phyloP scores from a whole-genome alignment of 495 filamentous ascomycete genomes.

The Podospora australis region DNA sequence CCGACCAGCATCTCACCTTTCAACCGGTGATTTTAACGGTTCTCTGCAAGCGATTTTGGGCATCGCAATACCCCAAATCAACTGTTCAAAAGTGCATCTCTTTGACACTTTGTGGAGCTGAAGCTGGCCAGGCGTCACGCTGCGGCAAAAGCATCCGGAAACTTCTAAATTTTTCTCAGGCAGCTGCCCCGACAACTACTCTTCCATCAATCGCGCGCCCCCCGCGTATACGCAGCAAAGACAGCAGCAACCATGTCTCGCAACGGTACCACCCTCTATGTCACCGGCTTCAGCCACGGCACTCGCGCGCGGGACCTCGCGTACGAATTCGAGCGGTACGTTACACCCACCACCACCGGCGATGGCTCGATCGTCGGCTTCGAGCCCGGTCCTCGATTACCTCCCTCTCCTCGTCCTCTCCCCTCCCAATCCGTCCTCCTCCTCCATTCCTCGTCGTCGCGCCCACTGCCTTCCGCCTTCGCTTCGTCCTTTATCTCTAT shows the following conservation, averaged over 20 bases:
- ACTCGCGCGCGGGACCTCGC: constrained; percentile 99
- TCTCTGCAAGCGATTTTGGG: neutral
- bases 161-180: constrained; percentile 13
- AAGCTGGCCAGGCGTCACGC: neutral
- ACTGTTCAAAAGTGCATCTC: too few species aligned
- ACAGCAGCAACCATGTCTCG: constrained; percentile 69
- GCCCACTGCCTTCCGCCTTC: constrained; percentile 29
- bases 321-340: constrained; percentile 98
- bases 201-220: neutral
- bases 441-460: constrained; percentile 25
- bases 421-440: constrained; percentile 35
- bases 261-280: constrained; percentile 90
- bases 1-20: neutral
- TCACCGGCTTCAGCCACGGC: constrained; percentile 94
- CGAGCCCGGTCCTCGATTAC: constrained; percentile 34
- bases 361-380: constrained; percentile 40
- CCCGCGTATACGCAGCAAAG: neutral
- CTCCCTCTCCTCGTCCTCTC: constrained; percentile 24
- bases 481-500: constrained; percentile 25
- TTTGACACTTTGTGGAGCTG: neutral
- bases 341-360: constrained; percentile 26
- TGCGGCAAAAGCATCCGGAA: neutral
- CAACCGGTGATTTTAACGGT: constrained; percentile 8
- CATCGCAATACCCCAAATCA: too few species aligned
- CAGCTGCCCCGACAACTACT: constrained; percentile 1